Conservation (phyloP, 306 rosid genomes). For the Dryas alaskensis region DNA sequence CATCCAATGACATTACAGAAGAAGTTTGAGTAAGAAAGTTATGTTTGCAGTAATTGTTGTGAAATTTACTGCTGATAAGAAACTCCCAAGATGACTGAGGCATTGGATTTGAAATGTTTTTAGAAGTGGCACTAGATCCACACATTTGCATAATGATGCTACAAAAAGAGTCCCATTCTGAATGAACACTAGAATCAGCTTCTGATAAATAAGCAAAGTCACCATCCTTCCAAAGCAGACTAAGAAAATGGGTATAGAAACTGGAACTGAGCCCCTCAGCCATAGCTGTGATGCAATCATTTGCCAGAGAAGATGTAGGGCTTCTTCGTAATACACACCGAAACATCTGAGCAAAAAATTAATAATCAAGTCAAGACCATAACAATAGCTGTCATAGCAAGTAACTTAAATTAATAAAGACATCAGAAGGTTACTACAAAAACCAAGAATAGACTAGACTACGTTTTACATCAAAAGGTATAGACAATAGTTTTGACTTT, state of each 20-base stretch:
- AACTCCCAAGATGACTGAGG: constrained; percentile 79
- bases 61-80: constrained; percentile 73
- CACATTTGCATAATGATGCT: constrained; percentile 65
- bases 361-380: constrained; percentile 14
- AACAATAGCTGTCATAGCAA: constrained; percentile 10
- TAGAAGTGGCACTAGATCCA: constrained; percentile 31
- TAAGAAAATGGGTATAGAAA: constrained; percentile 69
- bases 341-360: constrained; percentile 56
- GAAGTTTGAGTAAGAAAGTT: constrained; percentile 46
- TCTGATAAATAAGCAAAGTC: constrained; percentile 52
- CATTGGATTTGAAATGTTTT: constrained; percentile 32
- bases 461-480: background rate
- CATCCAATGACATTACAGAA: constrained; percentile 38
- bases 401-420: background rate
- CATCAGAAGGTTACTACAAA: background rate
- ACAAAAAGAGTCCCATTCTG: constrained; percentile 82
- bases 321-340: constrained; percentile 72
- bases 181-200: constrained; percentile 47
- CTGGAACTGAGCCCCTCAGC: constrained; percentile 75
- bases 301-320: constrained; percentile 71
- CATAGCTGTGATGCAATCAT: constrained; percentile 88
- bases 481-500: background rate
- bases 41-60: constrained; percentile 57
- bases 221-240: constrained; percentile 87
- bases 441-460: background rate